Percentiles rank a stretch among this genome's conserved stretches.
These are phyloP conservation scores for Stentor coeruleus DNA, from an alignment of 73 alveolate species.

Conservation along the genomic window DNA sequence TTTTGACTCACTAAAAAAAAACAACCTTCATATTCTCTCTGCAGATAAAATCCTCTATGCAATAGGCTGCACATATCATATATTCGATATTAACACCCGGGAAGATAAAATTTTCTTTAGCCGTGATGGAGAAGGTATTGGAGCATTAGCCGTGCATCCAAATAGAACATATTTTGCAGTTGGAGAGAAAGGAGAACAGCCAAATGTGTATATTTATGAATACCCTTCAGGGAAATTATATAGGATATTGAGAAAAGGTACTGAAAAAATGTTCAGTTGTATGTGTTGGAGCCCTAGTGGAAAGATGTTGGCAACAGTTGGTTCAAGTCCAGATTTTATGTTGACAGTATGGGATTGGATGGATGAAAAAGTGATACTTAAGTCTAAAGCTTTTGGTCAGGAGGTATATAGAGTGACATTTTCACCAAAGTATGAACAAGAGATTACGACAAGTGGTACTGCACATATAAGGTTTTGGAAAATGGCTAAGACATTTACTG, in stretches of 20 bases:
- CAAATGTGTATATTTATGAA: conserved; percentile 91
- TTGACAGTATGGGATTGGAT: conserved; percentile 99
- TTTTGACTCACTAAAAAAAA: conserved; percentile 80
- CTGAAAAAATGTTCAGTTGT: conserved; percentile 90
- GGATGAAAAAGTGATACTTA: conserved; percentile 83
- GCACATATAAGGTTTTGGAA: conserved; percentile 99
- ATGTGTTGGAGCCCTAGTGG: conserved; percentile 65
- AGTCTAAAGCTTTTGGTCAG: conserved; percentile 98
- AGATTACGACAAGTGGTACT: conserved; percentile 94
- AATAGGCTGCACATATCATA: conserved; percentile 89
- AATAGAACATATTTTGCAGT: conserved; percentile 84
- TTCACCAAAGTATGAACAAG: conserved; percentile 89
- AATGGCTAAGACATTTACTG: conserved; percentile 99
- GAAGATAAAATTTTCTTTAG: conserved; percentile 78
- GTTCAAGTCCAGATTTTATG: conserved; percentile 96
- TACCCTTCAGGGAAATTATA: conserved; percentile 80
- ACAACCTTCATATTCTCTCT: conserved; percentile 82
- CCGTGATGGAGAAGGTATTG: conserved; percentile 92
- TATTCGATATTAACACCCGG: conserved; percentile 79
- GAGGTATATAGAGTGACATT: conserved; percentile 91
- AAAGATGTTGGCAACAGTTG: conserved; percentile 89
- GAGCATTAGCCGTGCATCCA: conserved; percentile 96
- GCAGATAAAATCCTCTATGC: conserved; percentile 86
- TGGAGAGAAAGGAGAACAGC: conserved; percentile 93
- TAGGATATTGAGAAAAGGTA: conserved; percentile 95